Percentiles rank a stretch among this genome's conserved stretches.
Conservation (phyloP, 75 land plant genomes). For the Cunninghamia lanceolata region DNA sequence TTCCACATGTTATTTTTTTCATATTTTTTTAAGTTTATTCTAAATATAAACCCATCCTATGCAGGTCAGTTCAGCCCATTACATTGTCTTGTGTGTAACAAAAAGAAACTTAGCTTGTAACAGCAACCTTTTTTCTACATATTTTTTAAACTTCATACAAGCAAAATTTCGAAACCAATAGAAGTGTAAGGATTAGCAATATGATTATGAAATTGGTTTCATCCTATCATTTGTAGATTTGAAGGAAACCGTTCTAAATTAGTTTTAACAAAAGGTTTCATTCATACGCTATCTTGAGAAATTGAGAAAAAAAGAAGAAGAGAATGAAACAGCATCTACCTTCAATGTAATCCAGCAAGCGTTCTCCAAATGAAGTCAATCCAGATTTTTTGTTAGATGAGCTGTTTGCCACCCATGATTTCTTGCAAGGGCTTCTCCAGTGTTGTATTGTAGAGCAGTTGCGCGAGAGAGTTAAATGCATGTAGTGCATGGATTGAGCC, state of each 20-base stretch:
- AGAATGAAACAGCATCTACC: not conserved
- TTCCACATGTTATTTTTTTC: too few relatives aligned
- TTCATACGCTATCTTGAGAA: not conserved
- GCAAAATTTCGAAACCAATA: not conserved
- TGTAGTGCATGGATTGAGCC: not conserved
- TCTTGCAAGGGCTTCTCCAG: not conserved
- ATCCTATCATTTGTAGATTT: not conserved
- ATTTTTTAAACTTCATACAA: not conserved
- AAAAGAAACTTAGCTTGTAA: too few relatives aligned
- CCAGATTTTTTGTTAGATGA: not conserved
- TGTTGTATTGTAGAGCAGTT: not conserved
- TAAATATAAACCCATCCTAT: too few relatives aligned
- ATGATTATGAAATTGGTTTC: not conserved
- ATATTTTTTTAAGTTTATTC: too few relatives aligned
- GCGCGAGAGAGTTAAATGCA: not conserved
- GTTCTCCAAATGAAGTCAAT: not conserved
- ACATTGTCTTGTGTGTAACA: too few relatives aligned
- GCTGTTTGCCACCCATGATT: not conserved
- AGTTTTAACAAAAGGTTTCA: too few relatives aligned
- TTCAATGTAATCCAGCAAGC: not conserved
- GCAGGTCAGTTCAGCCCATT: too few relatives aligned
- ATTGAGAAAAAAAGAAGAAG: not conserved
- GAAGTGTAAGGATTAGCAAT: not conserved
- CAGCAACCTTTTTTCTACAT: too few relatives aligned
- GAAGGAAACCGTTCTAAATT: not conserved